Evolutionary conservation across 1,139 yeast genomes (phyloP), one percentile per base, ranked within the genome.

Genomic region (Suhomyces anneliseae): DNA sequence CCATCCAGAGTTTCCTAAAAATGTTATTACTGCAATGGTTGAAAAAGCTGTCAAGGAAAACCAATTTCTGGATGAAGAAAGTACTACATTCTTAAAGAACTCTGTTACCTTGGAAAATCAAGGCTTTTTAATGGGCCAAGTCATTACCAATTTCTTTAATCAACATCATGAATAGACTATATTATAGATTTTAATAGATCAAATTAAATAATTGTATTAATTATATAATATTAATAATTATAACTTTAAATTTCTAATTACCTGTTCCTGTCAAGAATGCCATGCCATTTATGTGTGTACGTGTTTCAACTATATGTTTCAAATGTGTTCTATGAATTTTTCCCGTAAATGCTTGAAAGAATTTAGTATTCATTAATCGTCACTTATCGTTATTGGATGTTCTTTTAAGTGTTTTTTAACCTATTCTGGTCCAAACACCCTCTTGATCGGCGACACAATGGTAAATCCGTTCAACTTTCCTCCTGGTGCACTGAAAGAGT

Each of bases 1-100:
- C 0, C 97, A 90, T 60, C 97, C 97, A 0, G 97, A 90, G 61
- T 90, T 87, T 58, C 61, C 71, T 27, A 66, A 73, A 1, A 75
- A 66, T 3, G 54, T 62, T 42, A 64, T 72, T 3, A 53, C 58
- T 38, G 69, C 43, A 51, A 69, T 60, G 62, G 69, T 60, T 49
- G 58, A 54, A 14, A 27, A 27, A 9, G 46, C 42, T 14, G 7
- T 34, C 29, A 19, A 48, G 7, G 26, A 34, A 19, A 45, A 46
- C 27, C 12, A 14, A 6, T 39, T 49, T 19, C 26, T 45, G n/a
- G 52, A 54, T 12, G 46, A 49, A n/a, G 57, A 61, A 33, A 65
- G 56, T 44, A 72, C 68, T 40, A 60, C 64, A 44, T 59, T 60
- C 38, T 45, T 56, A 26, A 59, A 68, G 43, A 65, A 67, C 42